Conservation (phyloP, 768 basidiomycete species). For the Trametes cinnabarina region DNA sequence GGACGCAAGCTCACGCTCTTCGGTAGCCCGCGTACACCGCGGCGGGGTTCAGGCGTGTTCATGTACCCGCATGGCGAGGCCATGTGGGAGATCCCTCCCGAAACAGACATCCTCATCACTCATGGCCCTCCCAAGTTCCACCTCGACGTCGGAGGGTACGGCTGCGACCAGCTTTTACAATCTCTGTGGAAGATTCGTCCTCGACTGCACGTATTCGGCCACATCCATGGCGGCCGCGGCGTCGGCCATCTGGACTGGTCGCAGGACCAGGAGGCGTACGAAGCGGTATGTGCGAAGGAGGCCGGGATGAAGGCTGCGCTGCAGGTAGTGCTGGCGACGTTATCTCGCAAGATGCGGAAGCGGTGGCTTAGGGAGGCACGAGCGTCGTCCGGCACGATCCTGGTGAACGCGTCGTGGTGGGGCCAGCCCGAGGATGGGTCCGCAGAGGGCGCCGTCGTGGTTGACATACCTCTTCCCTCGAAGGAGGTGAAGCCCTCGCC, state of each 20-base stretch:
- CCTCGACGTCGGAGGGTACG: constrained; percentile 26
- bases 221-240: constrained; percentile 68
- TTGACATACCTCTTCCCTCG: background rate
- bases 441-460: background rate
- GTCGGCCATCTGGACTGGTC: constrained; percentile 13
- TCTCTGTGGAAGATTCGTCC: constrained; percentile 31
- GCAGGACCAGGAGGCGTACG: background rate
- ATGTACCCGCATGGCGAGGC: constrained; percentile 36
- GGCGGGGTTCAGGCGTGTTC: constrained; percentile 36
- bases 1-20: constrained; percentile 34
- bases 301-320: background rate
- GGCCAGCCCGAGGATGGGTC: background rate
- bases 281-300: background rate
- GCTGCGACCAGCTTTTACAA: constrained; percentile 49
- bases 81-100: constrained; percentile 30
- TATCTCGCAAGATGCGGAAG: background rate
- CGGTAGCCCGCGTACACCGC: constrained; percentile 41
- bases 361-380: background rate
- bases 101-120: constrained; percentile 45
- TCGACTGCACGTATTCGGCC: constrained; percentile 51
- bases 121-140: constrained; percentile 55
- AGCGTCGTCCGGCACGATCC: background rate
- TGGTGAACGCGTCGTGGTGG: background rate
- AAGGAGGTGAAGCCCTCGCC: background rate
- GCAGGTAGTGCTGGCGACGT: background rate